Conservation (phyloP, 768 basidiomycete genomes). For the Trametes cubensis region DNA sequence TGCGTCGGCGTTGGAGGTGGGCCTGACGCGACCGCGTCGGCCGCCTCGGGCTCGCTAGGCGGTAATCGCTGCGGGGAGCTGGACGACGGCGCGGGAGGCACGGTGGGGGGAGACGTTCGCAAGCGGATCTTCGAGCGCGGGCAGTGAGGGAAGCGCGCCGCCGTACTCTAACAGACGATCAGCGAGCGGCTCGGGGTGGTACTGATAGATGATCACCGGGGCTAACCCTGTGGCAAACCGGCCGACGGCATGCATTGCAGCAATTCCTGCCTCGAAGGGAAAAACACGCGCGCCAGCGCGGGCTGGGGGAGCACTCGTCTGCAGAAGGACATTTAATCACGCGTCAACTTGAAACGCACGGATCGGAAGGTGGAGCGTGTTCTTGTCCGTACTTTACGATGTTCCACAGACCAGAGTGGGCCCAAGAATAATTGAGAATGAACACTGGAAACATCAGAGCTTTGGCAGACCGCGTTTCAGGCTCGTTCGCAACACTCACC, state of each 20-base stretch:
- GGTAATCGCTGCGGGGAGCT: constrained; percentile 1
- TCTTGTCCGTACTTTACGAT: constrained; percentile 56
- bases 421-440: constrained; percentile 74
- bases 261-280: constrained; percentile 59
- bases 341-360: constrained; percentile 14
- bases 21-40: constrained; percentile 29
- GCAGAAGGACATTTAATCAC: constrained; percentile 15
- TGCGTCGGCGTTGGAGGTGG: constrained; percentile 2
- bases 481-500: constrained; percentile 43
- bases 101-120: constrained; percentile 16
- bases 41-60: constrained; percentile 13
- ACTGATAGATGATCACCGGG: constrained; percentile 16
- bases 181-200: constrained; percentile 17
- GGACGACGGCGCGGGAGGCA: not conserved
- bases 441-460: constrained; percentile 48
- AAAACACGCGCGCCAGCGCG: constrained; percentile 65
- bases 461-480: not conserved
- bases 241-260: constrained; percentile 54
- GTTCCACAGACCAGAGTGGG: constrained; percentile 68
- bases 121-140: constrained; percentile 54
- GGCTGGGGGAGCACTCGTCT: constrained; percentile 66
- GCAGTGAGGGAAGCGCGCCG: constrained; percentile 57
- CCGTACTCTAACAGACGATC: constrained; percentile 59
- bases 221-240: constrained; percentile 61
- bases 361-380: not conserved